These are phyloP conservation scores for Grosmannia huntii DNA, from an alignment of 2,329 filamentous ascomycete species.

Conservation along the genomic window DNA sequence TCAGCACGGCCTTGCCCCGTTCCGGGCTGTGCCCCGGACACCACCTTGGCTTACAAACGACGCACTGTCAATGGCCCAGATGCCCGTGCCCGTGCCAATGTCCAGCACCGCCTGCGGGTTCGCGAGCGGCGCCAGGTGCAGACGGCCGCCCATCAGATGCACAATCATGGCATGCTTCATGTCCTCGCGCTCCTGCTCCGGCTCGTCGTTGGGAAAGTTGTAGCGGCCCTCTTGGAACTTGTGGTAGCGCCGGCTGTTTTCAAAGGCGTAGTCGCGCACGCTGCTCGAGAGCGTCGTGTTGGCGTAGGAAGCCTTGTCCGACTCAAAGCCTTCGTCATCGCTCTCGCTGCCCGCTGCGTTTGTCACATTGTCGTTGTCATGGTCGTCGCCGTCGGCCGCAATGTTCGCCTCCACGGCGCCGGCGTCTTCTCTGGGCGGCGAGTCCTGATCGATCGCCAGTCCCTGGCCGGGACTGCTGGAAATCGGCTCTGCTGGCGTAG, in stretches of 20 bases:
- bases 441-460: no score
- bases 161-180: conserved; percentile 40
- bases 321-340: no score
- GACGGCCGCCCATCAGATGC: conserved; percentile 31
- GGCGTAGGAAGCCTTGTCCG: no score
- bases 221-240: conserved; percentile 16
- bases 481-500: no score
- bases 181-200: conserved; percentile 30
- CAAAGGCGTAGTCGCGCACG: conserved; percentile 15
- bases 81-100: conserved; percentile 17
- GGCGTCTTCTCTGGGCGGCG: no score
- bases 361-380: no score
- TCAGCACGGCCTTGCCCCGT: no score
- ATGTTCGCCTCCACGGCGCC: no score
- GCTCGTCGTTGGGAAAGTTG: conserved; percentile 25
- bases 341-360: no score
- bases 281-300: not conserved
- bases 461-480: no score
- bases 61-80: conserved; percentile 11
- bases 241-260: conserved; percentile 18
- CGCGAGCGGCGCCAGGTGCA: conserved; percentile 34
- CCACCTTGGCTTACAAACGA: no score
- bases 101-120: conserved; percentile 14
- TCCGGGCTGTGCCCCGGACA: not conserved
- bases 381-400: no score